Evolutionary conservation across 768 basidiomycete species (phyloP).

Genomic region (Leccinum incarnatum): DNA sequence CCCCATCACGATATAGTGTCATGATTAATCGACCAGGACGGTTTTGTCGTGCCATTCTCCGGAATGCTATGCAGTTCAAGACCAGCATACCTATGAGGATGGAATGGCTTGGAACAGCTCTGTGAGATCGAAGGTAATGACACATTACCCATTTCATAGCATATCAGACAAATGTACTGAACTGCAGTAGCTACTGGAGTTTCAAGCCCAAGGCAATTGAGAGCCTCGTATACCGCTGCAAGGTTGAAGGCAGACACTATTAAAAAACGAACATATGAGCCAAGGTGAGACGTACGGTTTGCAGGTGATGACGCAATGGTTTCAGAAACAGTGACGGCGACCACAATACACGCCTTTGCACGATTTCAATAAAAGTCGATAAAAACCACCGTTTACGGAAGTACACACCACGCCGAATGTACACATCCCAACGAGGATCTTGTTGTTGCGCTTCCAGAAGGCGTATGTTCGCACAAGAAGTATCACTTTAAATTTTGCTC

Average conservation of each 20-base stretch:
- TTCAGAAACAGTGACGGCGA: conserved; percentile 8
- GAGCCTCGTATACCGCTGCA: conserved; percentile 11
- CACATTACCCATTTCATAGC: conserved; percentile 14
- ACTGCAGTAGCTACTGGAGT: conserved; percentile 5
- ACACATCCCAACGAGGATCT: conserved; percentile 18
- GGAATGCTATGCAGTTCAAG: conserved; percentile 18
- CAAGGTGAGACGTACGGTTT: not conserved
- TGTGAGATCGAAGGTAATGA: not conserved
- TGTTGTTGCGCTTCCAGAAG: conserved; percentile 20
- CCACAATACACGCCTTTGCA: conserved; percentile 7
- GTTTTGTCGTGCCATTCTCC: conserved; percentile 11
- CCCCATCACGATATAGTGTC: conserved; percentile 18
- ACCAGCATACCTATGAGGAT: conserved; percentile 13
- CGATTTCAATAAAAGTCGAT: not conserved
- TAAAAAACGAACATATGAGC: not conserved
- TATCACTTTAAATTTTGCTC: conserved; percentile 7
- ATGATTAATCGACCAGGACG: conserved; percentile 10
- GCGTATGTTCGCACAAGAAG: conserved; percentile 20
- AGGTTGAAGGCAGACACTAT: not conserved
- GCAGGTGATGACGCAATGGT: conserved; percentile 2
- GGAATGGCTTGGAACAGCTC: not conserved
- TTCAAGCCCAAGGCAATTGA: conserved; percentile 9
- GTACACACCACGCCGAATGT: conserved; percentile 7
- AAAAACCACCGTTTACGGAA: not conserved
- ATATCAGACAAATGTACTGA: conserved; percentile 9